Conservation (phyloP, 192 early-diverging fungal species). For the Rhizophagus clarus region DNA sequence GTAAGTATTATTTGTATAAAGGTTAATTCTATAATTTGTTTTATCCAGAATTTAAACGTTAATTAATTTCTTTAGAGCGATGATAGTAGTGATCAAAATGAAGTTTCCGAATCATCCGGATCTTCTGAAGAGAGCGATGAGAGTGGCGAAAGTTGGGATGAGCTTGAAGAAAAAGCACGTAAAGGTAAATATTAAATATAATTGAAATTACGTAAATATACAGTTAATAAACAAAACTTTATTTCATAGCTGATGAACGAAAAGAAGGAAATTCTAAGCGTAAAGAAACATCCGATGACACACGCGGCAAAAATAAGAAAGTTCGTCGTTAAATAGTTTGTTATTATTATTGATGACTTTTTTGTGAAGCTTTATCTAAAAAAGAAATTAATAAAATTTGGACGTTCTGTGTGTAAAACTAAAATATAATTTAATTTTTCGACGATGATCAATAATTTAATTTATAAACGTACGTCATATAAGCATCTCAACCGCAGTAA, state of each 20-base stretch:
- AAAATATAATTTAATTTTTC: too few species aligned
- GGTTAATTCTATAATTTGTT: neutral
- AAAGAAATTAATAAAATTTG: too few species aligned
- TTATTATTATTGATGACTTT: too few species aligned
- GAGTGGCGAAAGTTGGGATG: conserved; percentile 79
- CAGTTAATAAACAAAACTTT: neutral
- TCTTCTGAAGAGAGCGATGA: conserved; percentile 58
- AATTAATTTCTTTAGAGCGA: conserved; percentile 35
- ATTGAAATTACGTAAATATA: neutral
- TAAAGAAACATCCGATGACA: conserved; percentile 30
- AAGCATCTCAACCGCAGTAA: too few species aligned
- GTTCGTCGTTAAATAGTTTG: conserved; percentile 20
- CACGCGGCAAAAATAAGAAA: conserved; percentile 27
- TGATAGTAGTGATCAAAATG: conserved; percentile 52
- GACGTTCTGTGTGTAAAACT: too few species aligned
- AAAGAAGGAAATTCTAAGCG: conserved; percentile 9
- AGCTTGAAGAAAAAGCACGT: conserved; percentile 76
- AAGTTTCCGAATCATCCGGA: conserved; percentile 59
- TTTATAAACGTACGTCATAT: too few species aligned
- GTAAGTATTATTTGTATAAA: conserved; percentile 33
- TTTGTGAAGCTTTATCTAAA: too few species aligned
- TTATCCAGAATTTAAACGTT: neutral
- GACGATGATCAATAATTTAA: too few species aligned
- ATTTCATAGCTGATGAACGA: conserved; percentile 30
- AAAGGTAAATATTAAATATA: conserved; percentile 40